Evolutionary conservation across 202 grass and related monocot genomes (phyloP).

Genomic region (Zizania palustris): DNA sequence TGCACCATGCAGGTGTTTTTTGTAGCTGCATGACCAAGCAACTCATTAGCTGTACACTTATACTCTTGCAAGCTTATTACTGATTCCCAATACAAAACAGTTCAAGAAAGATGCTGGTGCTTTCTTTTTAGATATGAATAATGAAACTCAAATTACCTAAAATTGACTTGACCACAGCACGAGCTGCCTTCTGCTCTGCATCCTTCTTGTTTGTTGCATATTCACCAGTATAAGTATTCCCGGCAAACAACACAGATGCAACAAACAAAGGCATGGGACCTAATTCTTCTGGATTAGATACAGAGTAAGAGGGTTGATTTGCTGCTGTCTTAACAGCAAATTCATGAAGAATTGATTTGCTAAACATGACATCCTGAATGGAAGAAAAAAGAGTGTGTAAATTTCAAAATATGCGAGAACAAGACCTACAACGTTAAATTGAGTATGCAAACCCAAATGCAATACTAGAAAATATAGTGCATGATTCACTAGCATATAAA

Average conservation of each 20-base stretch:
- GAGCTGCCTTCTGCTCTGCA: constrained; percentile 58
- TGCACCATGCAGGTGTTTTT: constrained; percentile 25
- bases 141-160: constrained; percentile 53
- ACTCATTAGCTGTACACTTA: constrained; percentile 34
- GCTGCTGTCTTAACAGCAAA: constrained; percentile 48
- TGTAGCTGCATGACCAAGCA: constrained; percentile 40
- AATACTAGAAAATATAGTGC: constrained; percentile 7
- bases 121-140: constrained; percentile 32
- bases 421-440: neutral
- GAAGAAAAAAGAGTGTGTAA: constrained; percentile 24
- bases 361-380: constrained; percentile 46
- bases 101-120: neutral
- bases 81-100: constrained; percentile 21
- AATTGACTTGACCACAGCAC: constrained; percentile 44
- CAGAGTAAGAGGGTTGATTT: constrained; percentile 43
- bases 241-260: constrained; percentile 49
- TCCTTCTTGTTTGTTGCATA: constrained; percentile 53
- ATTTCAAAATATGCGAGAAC: neutral
- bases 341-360: constrained; percentile 71
- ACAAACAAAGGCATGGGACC: constrained; percentile 34
- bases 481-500: constrained; percentile 6
- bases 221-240: constrained; percentile 53
- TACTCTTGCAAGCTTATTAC: neutral
- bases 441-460: neutral
- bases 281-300: neutral